phyloP scores from a whole-genome alignment of 2,329 filamentous ascomycete species.

The Exophiala sp. region DNA sequence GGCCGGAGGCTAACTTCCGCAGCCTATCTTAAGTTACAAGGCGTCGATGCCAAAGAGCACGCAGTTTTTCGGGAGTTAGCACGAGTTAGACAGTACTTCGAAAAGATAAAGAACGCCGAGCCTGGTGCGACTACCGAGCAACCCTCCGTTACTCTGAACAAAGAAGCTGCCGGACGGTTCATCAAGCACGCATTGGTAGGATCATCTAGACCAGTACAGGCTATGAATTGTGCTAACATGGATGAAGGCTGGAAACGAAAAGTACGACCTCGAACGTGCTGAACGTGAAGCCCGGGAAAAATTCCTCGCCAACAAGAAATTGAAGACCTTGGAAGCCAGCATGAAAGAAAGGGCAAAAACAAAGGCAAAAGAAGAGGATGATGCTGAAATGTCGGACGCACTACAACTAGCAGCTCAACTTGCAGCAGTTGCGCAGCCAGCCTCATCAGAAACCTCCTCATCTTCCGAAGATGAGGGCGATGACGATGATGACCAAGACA shows the following conservation, averaged over 20 bases:
- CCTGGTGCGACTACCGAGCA: conserved; percentile 53
- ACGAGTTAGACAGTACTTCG: conserved; percentile 85
- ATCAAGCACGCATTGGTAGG: conserved; percentile 73
- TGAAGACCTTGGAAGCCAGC: conserved; percentile 17
- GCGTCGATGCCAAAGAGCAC: conserved; percentile 76
- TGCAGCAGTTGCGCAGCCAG: not conserved
- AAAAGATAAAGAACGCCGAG: conserved; percentile 80
- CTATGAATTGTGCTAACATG: conserved; percentile 4
- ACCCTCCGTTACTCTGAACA: conserved; percentile 61
- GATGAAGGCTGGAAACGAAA: conserved; percentile 46
- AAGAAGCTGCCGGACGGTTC: conserved; percentile 73
- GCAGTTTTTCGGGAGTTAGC: conserved; percentile 80
- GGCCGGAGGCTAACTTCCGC: conserved; percentile 8
- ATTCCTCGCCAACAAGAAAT: conserved; percentile 47
- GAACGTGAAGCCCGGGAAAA: conserved; percentile 50
- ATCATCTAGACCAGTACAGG: not conserved
- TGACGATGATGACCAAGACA: conserved; percentile 2
- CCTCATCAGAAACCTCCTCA: not conserved
- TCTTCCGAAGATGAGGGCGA: conserved; percentile 3
- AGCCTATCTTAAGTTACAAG: conserved; percentile 76
- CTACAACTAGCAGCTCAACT: conserved; percentile 15
- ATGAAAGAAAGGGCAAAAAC: conserved; percentile 13
- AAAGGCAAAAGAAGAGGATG: not conserved
- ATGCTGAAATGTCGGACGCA: conserved; percentile 4
- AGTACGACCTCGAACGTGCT: conserved; percentile 49